Conservation (phyloP, 1,139 yeast species). For the Blastobotrys indianensis region DNA sequence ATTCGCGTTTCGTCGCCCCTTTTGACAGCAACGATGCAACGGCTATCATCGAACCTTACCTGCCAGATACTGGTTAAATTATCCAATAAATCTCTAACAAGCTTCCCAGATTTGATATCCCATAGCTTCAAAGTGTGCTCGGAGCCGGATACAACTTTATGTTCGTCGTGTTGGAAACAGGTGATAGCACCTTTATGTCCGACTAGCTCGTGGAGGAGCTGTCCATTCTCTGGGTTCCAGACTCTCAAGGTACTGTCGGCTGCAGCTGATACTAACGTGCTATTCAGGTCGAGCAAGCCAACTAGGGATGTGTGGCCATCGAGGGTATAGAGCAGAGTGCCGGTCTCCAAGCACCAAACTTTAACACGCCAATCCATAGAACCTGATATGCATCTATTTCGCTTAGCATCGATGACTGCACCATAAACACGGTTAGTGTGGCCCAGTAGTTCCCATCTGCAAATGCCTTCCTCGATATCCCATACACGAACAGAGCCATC, state of each 20-base stretch:
- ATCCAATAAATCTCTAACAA: conserved; percentile 65
- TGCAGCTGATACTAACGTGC: conserved; percentile 88
- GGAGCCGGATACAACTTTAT: conserved; percentile 82
- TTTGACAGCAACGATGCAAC: conserved; percentile 93
- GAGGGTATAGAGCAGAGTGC: conserved; percentile 57
- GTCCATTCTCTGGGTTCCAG: conserved; percentile 85
- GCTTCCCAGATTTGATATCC: conserved; percentile 73
- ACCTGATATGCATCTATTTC: conserved; percentile 83
- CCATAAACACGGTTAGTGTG: conserved; percentile 86
- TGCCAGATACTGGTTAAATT: conserved; percentile 92
- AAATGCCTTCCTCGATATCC: conserved; percentile 72
- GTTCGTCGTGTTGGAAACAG: conserved; percentile 86
- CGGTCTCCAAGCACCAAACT: conserved; percentile 83
- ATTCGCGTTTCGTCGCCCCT: conserved; percentile 60
- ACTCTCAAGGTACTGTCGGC: conserved; percentile 89
- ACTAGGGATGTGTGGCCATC: conserved; percentile 89
- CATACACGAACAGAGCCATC: conserved; percentile 90
- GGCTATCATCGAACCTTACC: conserved; percentile 74
- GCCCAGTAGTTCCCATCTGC: conserved; percentile 70
- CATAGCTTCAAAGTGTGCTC: conserved; percentile 76
- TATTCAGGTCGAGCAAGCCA: conserved; percentile 74
- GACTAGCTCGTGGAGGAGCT: conserved; percentile 59
- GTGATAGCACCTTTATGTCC: conserved; percentile 90
- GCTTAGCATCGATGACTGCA: conserved; percentile 69
- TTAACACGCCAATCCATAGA: conserved; percentile 86